A percentile compares a stretch with the other conserved stretches of the same genome.
Conservation (phyloP, 768 basidiomycete genomes). For the Roridomyces roridus region DNA sequence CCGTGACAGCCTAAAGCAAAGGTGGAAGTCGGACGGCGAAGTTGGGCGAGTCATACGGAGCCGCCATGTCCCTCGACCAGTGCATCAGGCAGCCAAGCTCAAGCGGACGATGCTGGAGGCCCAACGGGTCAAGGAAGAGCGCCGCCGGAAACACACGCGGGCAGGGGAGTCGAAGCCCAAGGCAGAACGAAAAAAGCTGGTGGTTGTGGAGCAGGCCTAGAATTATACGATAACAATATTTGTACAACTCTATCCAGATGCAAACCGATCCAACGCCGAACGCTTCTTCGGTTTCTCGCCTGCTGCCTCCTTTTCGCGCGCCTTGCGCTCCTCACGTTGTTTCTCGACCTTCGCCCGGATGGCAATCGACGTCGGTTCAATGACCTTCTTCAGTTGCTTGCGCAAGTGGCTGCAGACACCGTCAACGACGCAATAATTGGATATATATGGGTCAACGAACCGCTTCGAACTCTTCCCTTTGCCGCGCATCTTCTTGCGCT, state of each 20-base stretch:
- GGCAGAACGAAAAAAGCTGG: conserved; percentile 88
- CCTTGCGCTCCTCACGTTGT: conserved; percentile 52
- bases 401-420: conserved; percentile 60
- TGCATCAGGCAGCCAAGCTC: conserved; percentile 85
- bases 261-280: conserved; percentile 50
- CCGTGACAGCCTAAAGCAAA: conserved; percentile 82
- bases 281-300: conserved; percentile 38
- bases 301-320: conserved; percentile 38
- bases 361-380: conserved; percentile 82
- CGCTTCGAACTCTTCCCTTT: conserved; percentile 87
- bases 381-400: conserved; percentile 94
- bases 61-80: conserved; percentile 89
- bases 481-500: conserved; percentile 86
- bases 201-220: conserved; percentile 80
- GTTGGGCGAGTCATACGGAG: conserved; percentile 81
- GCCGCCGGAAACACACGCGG: conserved; percentile 87
- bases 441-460: conserved; percentile 34
- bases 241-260: conserved; percentile 4
- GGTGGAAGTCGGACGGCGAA: conserved; percentile 87
- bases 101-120: conserved; percentile 95
- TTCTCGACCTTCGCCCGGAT: conserved; percentile 72
- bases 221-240: too few relatives aligned
- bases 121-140: conserved; percentile 89
- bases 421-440: not conserved
- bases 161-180: conserved; percentile 88